These are phyloP conservation scores for Trametes cinnabarina DNA, from an alignment of 768 basidiomycete genomes.

Conservation along the genomic window DNA sequence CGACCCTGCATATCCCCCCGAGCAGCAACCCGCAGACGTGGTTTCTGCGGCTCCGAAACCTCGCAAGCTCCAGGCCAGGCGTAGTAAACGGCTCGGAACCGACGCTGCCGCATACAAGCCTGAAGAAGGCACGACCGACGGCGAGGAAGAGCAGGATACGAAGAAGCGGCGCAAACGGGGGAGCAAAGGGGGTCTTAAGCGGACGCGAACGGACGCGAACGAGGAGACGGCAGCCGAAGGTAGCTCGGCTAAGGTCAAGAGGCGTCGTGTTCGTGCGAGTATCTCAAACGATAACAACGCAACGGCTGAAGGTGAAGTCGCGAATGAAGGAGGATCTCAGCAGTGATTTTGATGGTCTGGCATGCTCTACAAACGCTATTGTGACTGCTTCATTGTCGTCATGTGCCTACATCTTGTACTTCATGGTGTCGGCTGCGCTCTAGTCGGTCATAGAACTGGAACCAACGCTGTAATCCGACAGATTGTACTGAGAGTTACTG, in stretches of 20 bases:
- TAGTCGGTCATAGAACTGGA: no score
- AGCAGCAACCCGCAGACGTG: not conserved
- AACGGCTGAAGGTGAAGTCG: no score
- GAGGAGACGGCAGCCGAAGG: not conserved
- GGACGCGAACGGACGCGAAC: constrained; percentile 7
- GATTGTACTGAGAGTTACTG: no score
- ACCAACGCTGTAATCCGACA: no score
- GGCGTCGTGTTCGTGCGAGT: constrained; percentile 2
- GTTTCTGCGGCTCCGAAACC: not conserved
- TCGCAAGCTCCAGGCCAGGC: not conserved
- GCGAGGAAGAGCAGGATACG: constrained; percentile 18
- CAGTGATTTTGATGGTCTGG: no score
- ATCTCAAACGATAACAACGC: not conserved
- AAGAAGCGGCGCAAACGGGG: constrained; percentile 10
- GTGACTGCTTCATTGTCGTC: no score
- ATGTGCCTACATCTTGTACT: no score
- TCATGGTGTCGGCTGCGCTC: no score
- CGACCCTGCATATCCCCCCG: not conserved
- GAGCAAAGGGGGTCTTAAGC: constrained; percentile 10
- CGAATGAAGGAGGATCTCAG: no score
- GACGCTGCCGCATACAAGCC: constrained; percentile 42
- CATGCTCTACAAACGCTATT: no score
- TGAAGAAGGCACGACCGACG: constrained; percentile 26
- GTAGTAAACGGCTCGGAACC: constrained; percentile 30
- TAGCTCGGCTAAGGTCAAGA: constrained; percentile 2